These are phyloP conservation scores for Phlebopus sp. DNA, from an alignment of 1,284 basidiomycete genomes.

Conservation along the genomic window DNA sequence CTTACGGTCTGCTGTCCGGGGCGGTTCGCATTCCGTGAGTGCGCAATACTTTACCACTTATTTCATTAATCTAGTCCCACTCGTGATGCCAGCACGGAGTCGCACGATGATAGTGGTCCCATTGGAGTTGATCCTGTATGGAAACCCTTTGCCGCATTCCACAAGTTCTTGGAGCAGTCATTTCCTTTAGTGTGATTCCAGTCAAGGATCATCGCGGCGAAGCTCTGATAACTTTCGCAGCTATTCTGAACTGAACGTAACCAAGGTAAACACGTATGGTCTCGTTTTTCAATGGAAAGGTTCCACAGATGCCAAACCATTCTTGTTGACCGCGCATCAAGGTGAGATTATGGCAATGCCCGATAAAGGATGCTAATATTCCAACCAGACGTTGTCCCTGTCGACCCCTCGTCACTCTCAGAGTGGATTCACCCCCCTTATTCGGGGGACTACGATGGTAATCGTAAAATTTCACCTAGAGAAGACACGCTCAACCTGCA, in stretches of 20 bases:
- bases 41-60: not conserved
- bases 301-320: constrained; percentile 56
- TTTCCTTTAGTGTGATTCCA: constrained; percentile 47
- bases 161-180: constrained; percentile 42
- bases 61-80: not conserved
- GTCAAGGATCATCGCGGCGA: not conserved
- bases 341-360: constrained; percentile 33
- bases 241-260: constrained; percentile 52
- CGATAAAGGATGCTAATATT: not conserved
- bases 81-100: constrained; percentile 19
- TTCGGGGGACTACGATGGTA: constrained; percentile 64
- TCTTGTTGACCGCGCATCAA: constrained; percentile 70
- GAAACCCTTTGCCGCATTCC: constrained; percentile 49
- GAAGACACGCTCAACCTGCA: not conserved
- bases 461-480: not conserved
- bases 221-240: constrained; percentile 27
- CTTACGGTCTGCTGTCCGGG: constrained; percentile 11
- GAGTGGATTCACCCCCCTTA: constrained; percentile 64
- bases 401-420: constrained; percentile 50
- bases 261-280: constrained; percentile 64
- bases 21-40: constrained; percentile 17
- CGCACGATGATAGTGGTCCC: constrained; percentile 39
- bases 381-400: constrained; percentile 62
- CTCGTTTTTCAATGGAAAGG: constrained; percentile 71
- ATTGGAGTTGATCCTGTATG: constrained; percentile 51